Percentiles rank a stretch among this genome's conserved stretches.
Conservation (phyloP, 495 filamentous ascomycete species). For the Recurvomyces mirabilis region DNA sequence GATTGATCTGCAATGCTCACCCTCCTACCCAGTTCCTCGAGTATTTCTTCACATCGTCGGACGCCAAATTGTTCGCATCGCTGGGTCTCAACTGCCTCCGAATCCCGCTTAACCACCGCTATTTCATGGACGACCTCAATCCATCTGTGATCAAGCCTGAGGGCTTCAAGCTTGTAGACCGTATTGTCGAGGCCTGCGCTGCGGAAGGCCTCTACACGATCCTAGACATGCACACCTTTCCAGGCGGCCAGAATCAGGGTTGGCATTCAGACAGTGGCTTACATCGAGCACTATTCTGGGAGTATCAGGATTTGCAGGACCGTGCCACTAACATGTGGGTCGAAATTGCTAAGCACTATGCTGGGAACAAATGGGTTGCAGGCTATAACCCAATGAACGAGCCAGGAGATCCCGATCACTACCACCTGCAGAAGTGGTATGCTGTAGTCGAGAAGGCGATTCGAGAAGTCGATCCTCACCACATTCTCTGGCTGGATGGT, state of each 20-base stretch:
- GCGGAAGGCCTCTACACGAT: slow-evolving; percentile 44
- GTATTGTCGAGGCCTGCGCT: slow-evolving; percentile 48
- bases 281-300: slow-evolving; percentile 50
- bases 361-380: slow-evolving; percentile 42
- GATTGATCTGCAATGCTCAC: too few species aligned
- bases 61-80: slow-evolving; percentile 49
- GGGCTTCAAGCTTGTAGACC: slow-evolving; percentile 50
- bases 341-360: slow-evolving; percentile 46
- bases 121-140: slow-evolving; percentile 55
- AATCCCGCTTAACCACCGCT: slow-evolving; percentile 53
- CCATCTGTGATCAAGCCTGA: slow-evolving; percentile 45
- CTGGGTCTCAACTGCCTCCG: slow-evolving; percentile 52
- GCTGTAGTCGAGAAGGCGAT: slow-evolving; percentile 47
- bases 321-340: slow-evolving; percentile 50
- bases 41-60: slow-evolving; percentile 51
- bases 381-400: slow-evolving; percentile 61
- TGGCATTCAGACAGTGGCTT: slow-evolving; percentile 52
- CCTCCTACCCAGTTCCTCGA: slow-evolving; percentile 45
- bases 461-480: slow-evolving; percentile 46
- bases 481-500: slow-evolving; percentile 54
- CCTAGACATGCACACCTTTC: slow-evolving; percentile 49
- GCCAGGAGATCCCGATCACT: slow-evolving; percentile 47
- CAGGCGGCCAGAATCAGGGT: slow-evolving; percentile 54
- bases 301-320: slow-evolving; percentile 52
- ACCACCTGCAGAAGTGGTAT: slow-evolving; percentile 46